phyloP scores from a whole-genome alignment of 2,329 filamentous ascomycete genomes.

The Fusarium irregulare region DNA sequence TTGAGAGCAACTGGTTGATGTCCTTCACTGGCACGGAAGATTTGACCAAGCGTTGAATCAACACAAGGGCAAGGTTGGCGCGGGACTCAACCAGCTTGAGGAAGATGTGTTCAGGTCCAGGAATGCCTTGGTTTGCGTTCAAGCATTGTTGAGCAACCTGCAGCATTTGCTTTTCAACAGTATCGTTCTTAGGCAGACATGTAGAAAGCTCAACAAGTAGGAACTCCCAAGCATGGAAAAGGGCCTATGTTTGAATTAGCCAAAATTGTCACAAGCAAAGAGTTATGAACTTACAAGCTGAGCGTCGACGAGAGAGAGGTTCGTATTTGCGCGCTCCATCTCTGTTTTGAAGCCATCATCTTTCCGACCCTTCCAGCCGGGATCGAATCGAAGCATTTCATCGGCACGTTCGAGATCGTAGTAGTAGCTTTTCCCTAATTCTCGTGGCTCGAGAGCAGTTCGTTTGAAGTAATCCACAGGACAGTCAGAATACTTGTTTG shows the following conservation, averaged over 20 bases:
- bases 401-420: constrained; percentile 84
- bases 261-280: constrained; percentile 42
- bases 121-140: constrained; percentile 76
- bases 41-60: constrained; percentile 83
- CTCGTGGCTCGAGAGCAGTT: constrained; percentile 71
- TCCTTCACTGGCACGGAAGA: constrained; percentile 61
- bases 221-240: constrained; percentile 91
- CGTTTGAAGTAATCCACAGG: constrained; percentile 84
- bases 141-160: constrained; percentile 83
- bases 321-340: constrained; percentile 87
- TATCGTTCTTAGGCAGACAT: constrained; percentile 63
- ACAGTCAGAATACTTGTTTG: constrained; percentile 78
- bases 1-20: constrained; percentile 62
- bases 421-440: constrained; percentile 82
- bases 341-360: constrained; percentile 83
- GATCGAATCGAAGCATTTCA: constrained; percentile 80
- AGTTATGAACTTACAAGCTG: constrained; percentile 74
- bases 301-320: constrained; percentile 90
- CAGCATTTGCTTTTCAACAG: constrained; percentile 75
- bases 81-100: constrained; percentile 79
- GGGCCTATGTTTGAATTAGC: constrained; percentile 62
- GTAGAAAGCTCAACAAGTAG: constrained; percentile 85
- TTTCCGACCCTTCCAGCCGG: constrained; percentile 77
- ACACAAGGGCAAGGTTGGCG: constrained; percentile 82
- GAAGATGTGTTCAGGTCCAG: constrained; percentile 84